Evolutionary conservation across 345 rosid species (phyloP).

Genomic region (Bruguiera gymnorhiza): DNA sequence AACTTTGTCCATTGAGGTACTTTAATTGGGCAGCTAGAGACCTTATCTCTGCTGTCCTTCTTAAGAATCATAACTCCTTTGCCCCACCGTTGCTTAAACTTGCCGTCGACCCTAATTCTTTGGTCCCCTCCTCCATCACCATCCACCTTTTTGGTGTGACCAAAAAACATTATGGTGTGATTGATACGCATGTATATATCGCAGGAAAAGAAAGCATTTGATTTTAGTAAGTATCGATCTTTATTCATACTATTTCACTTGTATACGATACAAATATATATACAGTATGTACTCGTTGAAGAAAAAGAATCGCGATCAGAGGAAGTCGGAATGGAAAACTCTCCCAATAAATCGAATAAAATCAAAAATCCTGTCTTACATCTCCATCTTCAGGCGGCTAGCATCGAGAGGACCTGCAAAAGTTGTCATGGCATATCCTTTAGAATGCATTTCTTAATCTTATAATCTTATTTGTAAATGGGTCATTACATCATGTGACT

Average conservation of each 20-base stretch:
- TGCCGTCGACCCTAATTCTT: slow-evolving; percentile 9
- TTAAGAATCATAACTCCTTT: neutral
- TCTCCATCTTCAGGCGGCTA: slow-evolving; percentile 55
- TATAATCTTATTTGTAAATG: neutral
- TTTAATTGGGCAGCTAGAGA: neutral
- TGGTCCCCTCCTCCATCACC: slow-evolving; percentile 16
- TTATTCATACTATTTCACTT: slow-evolving; percentile 34
- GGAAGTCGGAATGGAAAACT: slow-evolving; percentile 15
- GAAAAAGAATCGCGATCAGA: slow-evolving; percentile 30
- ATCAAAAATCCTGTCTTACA: slow-evolving; percentile 28
- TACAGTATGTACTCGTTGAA: slow-evolving; percentile 29
- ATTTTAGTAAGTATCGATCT: slow-evolving; percentile 28
- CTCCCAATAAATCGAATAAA: slow-evolving; percentile 19
- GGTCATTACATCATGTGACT: neutral
- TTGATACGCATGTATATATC: neutral
- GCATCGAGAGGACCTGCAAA: slow-evolving; percentile 56
- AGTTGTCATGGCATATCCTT: neutral
- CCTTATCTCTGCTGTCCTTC: slow-evolving; percentile 2
- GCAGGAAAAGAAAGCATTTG: slow-evolving; percentile 2
- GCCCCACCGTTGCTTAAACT: slow-evolving; percentile 16
- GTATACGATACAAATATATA: slow-evolving; percentile 36
- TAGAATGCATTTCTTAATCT: slow-evolving; percentile 16
- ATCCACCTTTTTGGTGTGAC: neutral
- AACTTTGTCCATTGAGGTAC: neutral
- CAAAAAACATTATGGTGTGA: slow-evolving; percentile 2